Evolutionary conservation across 2,329 filamentous ascomycete species (phyloP), one percentile per base, ranked within the genome.

Genomic region (Zelopaecilomyces penicillatus): DNA sequence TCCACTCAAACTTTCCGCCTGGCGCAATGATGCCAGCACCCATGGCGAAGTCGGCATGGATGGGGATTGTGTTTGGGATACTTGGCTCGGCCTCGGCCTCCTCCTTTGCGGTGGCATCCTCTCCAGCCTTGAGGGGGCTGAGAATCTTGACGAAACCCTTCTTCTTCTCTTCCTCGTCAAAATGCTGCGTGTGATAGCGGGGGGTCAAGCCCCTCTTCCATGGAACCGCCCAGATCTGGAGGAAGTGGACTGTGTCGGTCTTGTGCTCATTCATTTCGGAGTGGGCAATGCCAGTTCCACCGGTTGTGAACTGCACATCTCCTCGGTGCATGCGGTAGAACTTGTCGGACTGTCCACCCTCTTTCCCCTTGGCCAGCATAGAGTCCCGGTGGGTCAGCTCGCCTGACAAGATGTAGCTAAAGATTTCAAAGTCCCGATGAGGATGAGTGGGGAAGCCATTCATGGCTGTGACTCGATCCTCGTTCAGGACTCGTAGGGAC

Each of bases 281-380:
- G 64, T 95, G 87, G 2, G 87, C 78, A 56, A 95, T 78, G 55
- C 81, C 81, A 5, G 80, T 88, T 44, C 88, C 88, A n/a, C 86
- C 88, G 10, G 83, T 89, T 7, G 88, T 95, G 65, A 94, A 95
- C 59, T 95, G 88, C 37, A 95, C 85, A 62, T 94, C 87, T 9
- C 87, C 87, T 33, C 87, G 74, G 57, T 77, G 76, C 71, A 95
- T 83, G 31, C 78, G 71, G 57, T 73, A 86, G 59, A 85, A 87
- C 53, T 78, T 71, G 59, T 85, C 79, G 37, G 75, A 74, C 50
- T 70, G 66, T 11, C 61, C 71, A 26, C 73, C 78, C 58, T 84
- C 81, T 19, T 70, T 65, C 38, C 79, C 80, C 65, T 82, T 87
- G 63, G 78, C 78, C 54, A 87, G 77, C 82, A 94, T 90, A 49